These are phyloP conservation scores for Bocquillonia castaneifolia DNA, from an alignment of 441 rosid species.

Conservation along the genomic window DNA sequence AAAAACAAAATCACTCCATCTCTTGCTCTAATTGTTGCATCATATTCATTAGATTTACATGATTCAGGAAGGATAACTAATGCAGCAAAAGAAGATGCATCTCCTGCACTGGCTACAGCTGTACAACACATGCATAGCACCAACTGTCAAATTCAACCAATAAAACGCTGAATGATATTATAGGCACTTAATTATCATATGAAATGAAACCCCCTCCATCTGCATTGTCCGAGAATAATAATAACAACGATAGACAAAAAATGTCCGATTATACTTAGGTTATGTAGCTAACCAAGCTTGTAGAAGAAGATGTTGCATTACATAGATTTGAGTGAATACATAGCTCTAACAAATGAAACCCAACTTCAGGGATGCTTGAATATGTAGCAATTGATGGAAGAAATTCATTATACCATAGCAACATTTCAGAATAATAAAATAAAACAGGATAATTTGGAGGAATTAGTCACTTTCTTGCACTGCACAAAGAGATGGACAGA, in stretches of 20 bases:
- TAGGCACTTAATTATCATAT: not conserved
- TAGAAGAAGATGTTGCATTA: not conserved
- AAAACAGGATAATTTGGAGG: not conserved
- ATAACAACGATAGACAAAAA: not conserved
- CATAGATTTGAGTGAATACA: not conserved
- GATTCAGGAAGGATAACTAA: constrained; percentile 49
- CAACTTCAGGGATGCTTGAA: not conserved
- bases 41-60: constrained; percentile 27
- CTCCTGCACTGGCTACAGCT: constrained; percentile 56
- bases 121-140: constrained; percentile 20
- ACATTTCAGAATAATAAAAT: not conserved
- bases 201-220: not conserved
- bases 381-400: not conserved
- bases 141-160: not conserved
- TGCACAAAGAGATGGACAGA: not conserved
- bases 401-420: not conserved
- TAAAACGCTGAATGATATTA: not conserved
- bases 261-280: too few relatives aligned
- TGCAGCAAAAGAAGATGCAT: constrained; percentile 55
- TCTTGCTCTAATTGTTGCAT: constrained; percentile 37
- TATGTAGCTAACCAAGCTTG: too few relatives aligned
- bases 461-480: not conserved
- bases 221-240: not conserved
- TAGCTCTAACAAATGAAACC: not conserved
- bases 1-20: constrained; percentile 64